phyloP scores from a whole-genome alignment of 1,139 yeast genomes.

The Suhomyces bribrorum region DNA sequence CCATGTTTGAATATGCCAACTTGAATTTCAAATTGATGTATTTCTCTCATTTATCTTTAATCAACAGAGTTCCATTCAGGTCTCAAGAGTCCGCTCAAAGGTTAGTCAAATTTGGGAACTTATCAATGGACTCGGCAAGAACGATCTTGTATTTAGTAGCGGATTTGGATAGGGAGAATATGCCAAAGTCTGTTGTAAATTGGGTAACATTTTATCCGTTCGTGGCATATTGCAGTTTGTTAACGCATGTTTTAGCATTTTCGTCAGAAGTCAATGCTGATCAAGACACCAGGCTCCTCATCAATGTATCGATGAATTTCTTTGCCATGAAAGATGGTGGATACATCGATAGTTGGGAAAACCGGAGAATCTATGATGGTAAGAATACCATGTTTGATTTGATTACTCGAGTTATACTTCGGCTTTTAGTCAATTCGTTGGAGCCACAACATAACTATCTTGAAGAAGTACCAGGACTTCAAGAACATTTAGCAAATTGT shows the following conservation, averaged over 20 bases:
- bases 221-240: constrained; percentile 11
- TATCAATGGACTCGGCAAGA: constrained; percentile 16
- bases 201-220: constrained; percentile 37
- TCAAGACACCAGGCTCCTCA: constrained; percentile 17
- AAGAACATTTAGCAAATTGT: constrained; percentile 20
- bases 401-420: constrained; percentile 21
- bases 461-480: constrained; percentile 17
- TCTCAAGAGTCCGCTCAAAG: constrained; percentile 6
- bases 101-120: constrained; percentile 11
- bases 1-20: constrained; percentile 3
- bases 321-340: constrained; percentile 7
- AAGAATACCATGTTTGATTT: constrained; percentile 14
- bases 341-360: constrained; percentile 10
- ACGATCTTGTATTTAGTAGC: constrained; percentile 11
- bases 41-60: constrained; percentile 15
- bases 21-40: constrained; percentile 13
- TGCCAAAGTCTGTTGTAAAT: constrained; percentile 27
- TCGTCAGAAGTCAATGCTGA: constrained; percentile 8
- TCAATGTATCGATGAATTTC: constrained; percentile 20
- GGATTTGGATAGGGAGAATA: constrained; percentile 11
- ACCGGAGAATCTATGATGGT: constrained; percentile 8
- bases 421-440: constrained; percentile 19
- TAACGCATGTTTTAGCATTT: constrained; percentile 10
- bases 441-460: constrained; percentile 15
- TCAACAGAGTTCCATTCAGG: constrained; percentile 17